Evolutionary conservation across 148 eudicot species (phyloP), one percentile per base, ranked within the genome.

Genomic region (Bassia scoparia): DNA sequence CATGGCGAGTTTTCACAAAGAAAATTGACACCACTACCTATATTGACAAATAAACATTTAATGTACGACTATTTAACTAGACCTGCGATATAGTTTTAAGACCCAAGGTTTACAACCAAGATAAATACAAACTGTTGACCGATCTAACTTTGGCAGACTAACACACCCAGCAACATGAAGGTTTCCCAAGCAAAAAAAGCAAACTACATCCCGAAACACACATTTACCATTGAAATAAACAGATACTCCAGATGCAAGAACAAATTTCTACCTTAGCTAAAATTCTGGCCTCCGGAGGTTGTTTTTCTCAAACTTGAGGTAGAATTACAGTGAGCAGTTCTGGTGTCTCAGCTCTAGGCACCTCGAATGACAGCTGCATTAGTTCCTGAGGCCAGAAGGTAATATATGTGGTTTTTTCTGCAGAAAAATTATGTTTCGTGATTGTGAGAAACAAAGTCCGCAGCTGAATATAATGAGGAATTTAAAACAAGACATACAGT

Each of bases 331-430:
- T 95, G 27, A 95, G 92, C 60, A 89, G 78, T 77, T 95, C 97
- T 38, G 94, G 99, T 80, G 75, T 84, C 82, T 95, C 99, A 68
- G 99, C 99, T 83, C 99, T 88, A 82, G 67, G 99, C 99, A 80
- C 99, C 99, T 86, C 99, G 87, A 17, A 95, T 95, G 34, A 95
- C 99, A 77, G 99, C 99, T 76, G 99, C 89, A 83, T 95, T 95
- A 71, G 99, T 95, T 55, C 99, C 99, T 41, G 99, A 87, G 77
- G 99, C 96, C 73, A 97, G 97, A 61, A 97, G 92, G 34, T 97
- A 89, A 81, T 87, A 95, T 54, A 95, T 95, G 79, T 95, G 99
- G 70, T 95, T 95, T 85, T n/a, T 95, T 95, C 99, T 95, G 86
- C 63, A 76, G 52, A 69, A 46, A 63, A 71, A 43, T 41, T 41